Conservation (phyloP, 2,329 filamentous ascomycete species). For the Penicillium hordei region DNA sequence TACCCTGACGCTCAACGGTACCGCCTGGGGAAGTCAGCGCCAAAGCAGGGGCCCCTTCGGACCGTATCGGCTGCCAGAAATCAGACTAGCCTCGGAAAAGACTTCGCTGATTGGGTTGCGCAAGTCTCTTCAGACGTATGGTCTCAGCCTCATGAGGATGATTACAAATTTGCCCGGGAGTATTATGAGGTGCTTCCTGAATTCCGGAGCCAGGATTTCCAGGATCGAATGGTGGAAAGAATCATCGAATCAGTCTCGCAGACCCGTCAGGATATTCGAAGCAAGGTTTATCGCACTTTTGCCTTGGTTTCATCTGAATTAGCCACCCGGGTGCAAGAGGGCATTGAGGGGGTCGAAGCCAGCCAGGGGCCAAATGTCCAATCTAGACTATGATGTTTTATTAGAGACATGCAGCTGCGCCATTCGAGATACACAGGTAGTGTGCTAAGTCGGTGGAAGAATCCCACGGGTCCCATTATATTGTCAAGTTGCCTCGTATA, state of each 20-base stretch:
- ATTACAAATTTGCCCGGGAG: neutral
- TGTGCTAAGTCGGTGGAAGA: no score
- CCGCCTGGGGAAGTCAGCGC: neutral
- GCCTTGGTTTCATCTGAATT: neutral
- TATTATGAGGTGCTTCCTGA: neutral
- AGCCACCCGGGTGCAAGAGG: neutral
- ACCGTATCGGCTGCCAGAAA: neutral
- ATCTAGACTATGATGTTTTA: no score
- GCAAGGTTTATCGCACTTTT: neutral
- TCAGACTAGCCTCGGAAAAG: neutral
- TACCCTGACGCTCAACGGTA: neutral
- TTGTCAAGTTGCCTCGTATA: no score
- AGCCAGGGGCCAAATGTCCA: no score
- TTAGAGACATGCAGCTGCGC: no score
- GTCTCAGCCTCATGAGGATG: neutral
- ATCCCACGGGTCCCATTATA: no score
- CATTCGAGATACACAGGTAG: no score
- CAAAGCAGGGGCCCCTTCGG: neutral
- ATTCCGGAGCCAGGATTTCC: neutral
- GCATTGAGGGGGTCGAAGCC: neutral
- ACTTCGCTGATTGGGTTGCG: neutral
- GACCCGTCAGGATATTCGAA: neutral
- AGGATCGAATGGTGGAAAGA: conserved; percentile 1
- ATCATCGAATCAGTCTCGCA: neutral
- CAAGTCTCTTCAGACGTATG: neutral